A percentile compares a stretch with the other conserved stretches of the same genome.
phyloP scores from a whole-genome alignment of 345 rosid genomes.

The Geranium rotundifolium region DNA sequence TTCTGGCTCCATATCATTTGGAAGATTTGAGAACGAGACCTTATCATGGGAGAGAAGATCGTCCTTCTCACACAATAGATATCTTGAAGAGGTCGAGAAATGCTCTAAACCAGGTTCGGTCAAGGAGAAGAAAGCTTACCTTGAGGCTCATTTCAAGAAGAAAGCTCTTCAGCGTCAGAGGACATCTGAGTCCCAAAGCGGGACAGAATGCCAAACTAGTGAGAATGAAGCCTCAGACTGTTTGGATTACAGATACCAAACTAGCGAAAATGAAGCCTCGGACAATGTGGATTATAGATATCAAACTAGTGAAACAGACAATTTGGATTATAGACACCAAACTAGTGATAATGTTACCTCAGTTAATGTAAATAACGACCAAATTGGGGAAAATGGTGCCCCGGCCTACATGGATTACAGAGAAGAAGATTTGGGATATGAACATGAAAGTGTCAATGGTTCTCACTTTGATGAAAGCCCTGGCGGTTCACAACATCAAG shows the following conservation, averaged over 20 bases:
- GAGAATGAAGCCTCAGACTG: slow-evolving; percentile 17
- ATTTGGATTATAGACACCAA: slow-evolving; percentile 17
- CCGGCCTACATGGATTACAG: slow-evolving; percentile 12
- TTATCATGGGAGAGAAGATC: slow-evolving; percentile 83
- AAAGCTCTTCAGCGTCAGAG: slow-evolving; percentile 36
- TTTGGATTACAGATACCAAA: slow-evolving; percentile 18
- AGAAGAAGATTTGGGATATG: slow-evolving; percentile 15
- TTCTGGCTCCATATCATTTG: slow-evolving; percentile 87
- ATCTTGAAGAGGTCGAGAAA: slow-evolving; percentile 89
- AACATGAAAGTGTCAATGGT: slow-evolving; percentile 15
- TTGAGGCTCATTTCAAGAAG: slow-evolving; percentile 86
- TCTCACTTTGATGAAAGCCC: slow-evolving; percentile 36
- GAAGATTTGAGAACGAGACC: slow-evolving; percentile 74
- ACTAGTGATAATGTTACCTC: slow-evolving; percentile 4
- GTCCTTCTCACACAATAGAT: slow-evolving; percentile 74
- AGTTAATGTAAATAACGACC: slow-evolving; percentile 1
- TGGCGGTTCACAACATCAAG: slow-evolving; percentile 27
- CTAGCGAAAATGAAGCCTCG: slow-evolving; percentile 6
- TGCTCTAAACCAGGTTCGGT: slow-evolving; percentile 82
- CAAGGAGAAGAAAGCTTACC: slow-evolving; percentile 65
- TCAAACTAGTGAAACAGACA: slow-evolving; percentile 16
- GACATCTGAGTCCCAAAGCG: slow-evolving; percentile 22
- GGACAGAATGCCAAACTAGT: slow-evolving; percentile 9
- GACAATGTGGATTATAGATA: slow-evolving; percentile 17
- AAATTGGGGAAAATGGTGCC: slow-evolving; percentile 5